phyloP scores from a whole-genome alignment of 495 filamentous ascomycete genomes.

The Paragyromitra xinjiangensis region DNA sequence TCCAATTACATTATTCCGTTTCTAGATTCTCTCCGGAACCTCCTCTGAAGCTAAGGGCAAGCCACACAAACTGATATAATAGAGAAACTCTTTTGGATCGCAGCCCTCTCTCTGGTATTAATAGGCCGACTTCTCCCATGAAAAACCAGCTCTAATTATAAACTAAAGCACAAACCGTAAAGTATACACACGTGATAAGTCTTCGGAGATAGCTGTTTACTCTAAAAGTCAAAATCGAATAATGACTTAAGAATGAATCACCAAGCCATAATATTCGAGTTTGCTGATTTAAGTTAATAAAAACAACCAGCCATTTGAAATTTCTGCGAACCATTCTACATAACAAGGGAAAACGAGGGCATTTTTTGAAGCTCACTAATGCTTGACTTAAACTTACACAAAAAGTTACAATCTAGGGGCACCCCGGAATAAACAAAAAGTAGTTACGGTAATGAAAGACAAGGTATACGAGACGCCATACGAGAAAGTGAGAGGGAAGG shows the following conservation, averaged over 20 bases:
- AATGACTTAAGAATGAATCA: not conserved
- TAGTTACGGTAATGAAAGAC: conserved; percentile 21
- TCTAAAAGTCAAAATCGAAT: no score
- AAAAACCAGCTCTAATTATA: no score
- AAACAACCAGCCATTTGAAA: not conserved
- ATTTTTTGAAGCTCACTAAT: not conserved
- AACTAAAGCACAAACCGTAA: no score
- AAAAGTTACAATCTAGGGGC: conserved; percentile 36
- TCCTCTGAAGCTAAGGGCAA: not conserved
- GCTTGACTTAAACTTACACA: conserved; percentile 32
- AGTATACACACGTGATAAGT: not conserved
- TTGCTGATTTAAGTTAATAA: not conserved
- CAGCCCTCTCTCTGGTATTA: no score
- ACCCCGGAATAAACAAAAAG: not conserved
- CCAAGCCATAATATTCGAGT: not conserved
- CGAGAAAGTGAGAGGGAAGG: not conserved
- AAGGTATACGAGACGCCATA: conserved; percentile 35
- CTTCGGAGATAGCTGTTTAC: not conserved
- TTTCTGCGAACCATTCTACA: not conserved
- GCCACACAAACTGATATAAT: not conserved
- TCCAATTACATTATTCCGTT: not conserved
- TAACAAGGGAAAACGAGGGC: not conserved
- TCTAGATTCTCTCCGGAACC: not conserved
- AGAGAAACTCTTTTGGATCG: not conserved
- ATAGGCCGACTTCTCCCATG: no score